Base-by-base conservation (phyloP, 495 filamentous ascomycete species). In the Xylona heveae region DNA sequence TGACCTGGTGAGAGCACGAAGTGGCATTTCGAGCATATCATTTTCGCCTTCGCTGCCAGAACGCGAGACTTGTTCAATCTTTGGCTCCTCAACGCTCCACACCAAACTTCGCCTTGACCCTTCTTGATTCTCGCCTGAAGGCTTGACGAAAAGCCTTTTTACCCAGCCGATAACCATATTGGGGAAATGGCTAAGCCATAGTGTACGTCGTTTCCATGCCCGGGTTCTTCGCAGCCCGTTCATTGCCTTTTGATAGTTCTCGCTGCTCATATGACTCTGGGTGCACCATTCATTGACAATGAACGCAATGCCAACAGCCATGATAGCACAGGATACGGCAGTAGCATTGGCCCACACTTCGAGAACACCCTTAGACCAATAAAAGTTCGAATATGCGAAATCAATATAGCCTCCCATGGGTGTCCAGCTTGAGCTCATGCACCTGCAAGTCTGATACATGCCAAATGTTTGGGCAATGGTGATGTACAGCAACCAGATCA, bases 291-390 rank as follows among this genome's bases (percentile, higher is more conserved):
- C 40, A 9, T 38, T 13, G 4, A 49, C 46, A 25, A 57, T 43
- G 38, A 53, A 57, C 10, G 39, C 34, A 34, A 57, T 45, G 4
- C 38, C 48, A 6, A 38, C 14, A 6, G 40, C 38, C 52, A 57
- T 48, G 17, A 46, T 35, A 6, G 39, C 27, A 14, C 37, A 33
- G 6, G 45, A 41, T 2, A 57, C 24, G 9, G 36, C 46, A 2
- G 42, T 53, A 4, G 42, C 54, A 15, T 19, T 26, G n/a, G 35
- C 42, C 54, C 54, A 57, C 35, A 51, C 54, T 12, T 35, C 19
- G 15, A 28, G 39, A 8, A 16, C 29, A 24, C 8, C 15, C 13
- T n/a, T 18, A 10, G 16, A 39, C 14, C 24, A 19, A 23, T 40
- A 23, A 1, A 26, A n/a, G 14, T 31, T 14, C 7, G 26, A 19